Base-by-base conservation (phyloP, 1,139 yeast species). In the Pichia sp. region DNA sequence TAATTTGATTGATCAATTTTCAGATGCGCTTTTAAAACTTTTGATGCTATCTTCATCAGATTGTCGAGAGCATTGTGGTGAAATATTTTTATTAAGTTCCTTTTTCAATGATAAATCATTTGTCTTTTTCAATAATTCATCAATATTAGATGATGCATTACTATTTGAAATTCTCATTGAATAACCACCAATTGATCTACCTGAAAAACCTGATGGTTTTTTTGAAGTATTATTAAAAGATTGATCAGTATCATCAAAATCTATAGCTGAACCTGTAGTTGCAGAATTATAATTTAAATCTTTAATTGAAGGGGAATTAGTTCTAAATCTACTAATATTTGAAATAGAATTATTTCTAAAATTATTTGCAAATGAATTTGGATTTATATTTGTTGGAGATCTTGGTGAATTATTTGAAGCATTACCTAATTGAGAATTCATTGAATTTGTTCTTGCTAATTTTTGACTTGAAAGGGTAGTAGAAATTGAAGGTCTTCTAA, bases 401-500 rank as follows among this genome's bases (percentile, higher is more conserved):
- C 51, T 38, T 31, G 47, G 49, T 16, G 45, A 40, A 24, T 39
- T 37, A n/a, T n/a, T n/a, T n/a, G n/a, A n/a, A n/a, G n/a, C n/a
- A n/a, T n/a, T n/a, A n/a, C n/a, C n/a, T n/a, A n/a, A n/a, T n/a
- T n/a, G n/a, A n/a, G 40, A 41, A 22, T 46, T 43, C 7, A 45
- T 38, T 6, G 65, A 62, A 44, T 55, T 56, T 22, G 62, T 53
- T 45, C 65, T 53, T 10, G 56, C 55, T 27, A 58, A 35, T n/a
- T n/a, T n/a, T 39, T 60, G 55, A 34, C 55, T 56, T 24, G 66
- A 46, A 40, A 63, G 55, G 6, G 66, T 58, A 7, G 48, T 37
- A 2, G 69, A 61, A 3, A 73, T 61, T 5, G 81, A 71, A 24
- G 87, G 87, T 61, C 86, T 72, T 59, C 82, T 73, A 49, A 66